Conservation (phyloP, 768 basidiomycete genomes). For the Trametes coccinea region DNA sequence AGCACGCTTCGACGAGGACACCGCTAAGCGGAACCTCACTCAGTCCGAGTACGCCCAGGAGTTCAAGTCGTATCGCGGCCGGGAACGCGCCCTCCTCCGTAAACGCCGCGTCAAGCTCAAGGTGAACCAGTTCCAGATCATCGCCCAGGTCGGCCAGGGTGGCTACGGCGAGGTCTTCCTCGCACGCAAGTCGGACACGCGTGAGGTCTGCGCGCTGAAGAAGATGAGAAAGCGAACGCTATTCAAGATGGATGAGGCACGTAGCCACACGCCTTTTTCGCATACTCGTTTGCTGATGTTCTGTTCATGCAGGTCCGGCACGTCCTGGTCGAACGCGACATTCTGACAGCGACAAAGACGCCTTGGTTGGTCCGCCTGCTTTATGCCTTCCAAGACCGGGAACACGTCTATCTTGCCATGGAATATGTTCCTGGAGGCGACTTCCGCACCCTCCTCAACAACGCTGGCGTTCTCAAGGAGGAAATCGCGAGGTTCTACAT, state of each 20-base stretch:
- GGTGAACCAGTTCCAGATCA: conserved; percentile 96
- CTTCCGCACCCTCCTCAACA: conserved; percentile 96
- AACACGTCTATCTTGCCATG: conserved; percentile 96
- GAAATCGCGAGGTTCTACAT: conserved; percentile 97
- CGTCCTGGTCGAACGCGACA: conserved; percentile 96
- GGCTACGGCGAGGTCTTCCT: conserved; percentile 98
- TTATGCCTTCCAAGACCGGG: conserved; percentile 94
- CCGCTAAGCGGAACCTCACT: conserved; percentile 60
- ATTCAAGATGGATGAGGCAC: conserved; percentile 97
- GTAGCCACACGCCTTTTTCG: conserved; percentile 8
- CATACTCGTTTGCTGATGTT: background rate
- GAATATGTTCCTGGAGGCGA: conserved; percentile 99
- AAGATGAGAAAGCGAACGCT: conserved; percentile 95
- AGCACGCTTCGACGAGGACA: conserved; percentile 80
- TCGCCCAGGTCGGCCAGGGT: conserved; percentile 98
- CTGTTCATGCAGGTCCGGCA: conserved; percentile 75
- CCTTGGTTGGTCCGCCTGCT: conserved; percentile 94
- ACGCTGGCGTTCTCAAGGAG: conserved; percentile 96
- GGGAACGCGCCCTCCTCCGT: conserved; percentile 91
- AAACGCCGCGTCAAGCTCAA: conserved; percentile 90
- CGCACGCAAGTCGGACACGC: conserved; percentile 92
- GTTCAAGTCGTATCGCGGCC: conserved; percentile 89
- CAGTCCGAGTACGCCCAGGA: conserved; percentile 66
- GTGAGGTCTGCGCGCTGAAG: conserved; percentile 96
- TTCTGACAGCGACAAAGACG: conserved; percentile 94